Conservation (phyloP, 306 rosid species). For the Hippophae rhamnoides region DNA sequence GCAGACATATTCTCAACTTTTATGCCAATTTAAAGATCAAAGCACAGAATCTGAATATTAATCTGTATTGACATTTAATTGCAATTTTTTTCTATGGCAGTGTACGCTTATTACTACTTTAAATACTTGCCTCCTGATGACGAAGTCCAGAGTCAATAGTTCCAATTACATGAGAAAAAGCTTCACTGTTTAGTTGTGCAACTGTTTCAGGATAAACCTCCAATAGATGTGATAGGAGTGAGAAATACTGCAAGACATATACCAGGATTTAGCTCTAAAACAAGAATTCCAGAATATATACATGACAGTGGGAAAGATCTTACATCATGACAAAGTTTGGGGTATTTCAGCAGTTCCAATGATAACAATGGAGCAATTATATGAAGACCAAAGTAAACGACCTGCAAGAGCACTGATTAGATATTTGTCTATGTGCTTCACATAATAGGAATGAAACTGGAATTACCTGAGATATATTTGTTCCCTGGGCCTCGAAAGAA, state of each 20-base stretch:
- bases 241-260: slow-evolving; percentile 65
- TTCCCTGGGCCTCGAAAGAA: slow-evolving; percentile 55
- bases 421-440: slow-evolving; percentile 4
- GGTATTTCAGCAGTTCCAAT: slow-evolving; percentile 82
- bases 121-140: slow-evolving; percentile 47
- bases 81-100: too few relatives aligned
- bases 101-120: too few relatives aligned
- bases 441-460: slow-evolving; percentile 6
- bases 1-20: too few relatives aligned
- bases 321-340: slow-evolving; percentile 90
- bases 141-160: slow-evolving; percentile 90
- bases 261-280: slow-evolving; percentile 24
- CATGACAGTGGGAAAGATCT: slow-evolving; percentile 22
- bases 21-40: too few relatives aligned
- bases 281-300: slow-evolving; percentile 1
- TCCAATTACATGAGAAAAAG: slow-evolving; percentile 67
- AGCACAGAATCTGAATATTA: too few relatives aligned
- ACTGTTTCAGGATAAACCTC: slow-evolving; percentile 98
- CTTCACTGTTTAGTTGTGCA: slow-evolving; percentile 61
- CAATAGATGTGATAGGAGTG: slow-evolving; percentile 74
- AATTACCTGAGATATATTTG: slow-evolving; percentile 85
- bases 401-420: slow-evolving; percentile 50
- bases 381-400: slow-evolving; percentile 93
- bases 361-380: slow-evolving; percentile 78
- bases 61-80: too few relatives aligned